Evolutionary conservation across 331 rosid species (phyloP).

Genomic region (Cydonia oblonga): DNA sequence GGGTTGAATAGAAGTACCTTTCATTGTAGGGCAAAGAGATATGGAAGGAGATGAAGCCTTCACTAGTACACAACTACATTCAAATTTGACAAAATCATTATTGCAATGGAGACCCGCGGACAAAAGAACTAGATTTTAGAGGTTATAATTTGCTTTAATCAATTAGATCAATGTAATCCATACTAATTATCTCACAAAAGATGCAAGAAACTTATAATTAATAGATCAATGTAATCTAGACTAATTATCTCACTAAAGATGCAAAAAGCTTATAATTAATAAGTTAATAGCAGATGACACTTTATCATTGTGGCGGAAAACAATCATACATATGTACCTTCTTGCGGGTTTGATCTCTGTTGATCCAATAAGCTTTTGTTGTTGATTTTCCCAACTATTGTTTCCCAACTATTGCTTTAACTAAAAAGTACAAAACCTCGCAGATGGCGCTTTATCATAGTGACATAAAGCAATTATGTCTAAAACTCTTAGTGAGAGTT

Average conservation of each 20-base stretch:
- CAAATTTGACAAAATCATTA: not conserved
- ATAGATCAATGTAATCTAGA: constrained; percentile 2
- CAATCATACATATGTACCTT: too few relatives aligned
- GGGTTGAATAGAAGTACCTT: not conserved
- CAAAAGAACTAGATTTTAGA: not conserved
- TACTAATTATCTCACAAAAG: too few relatives aligned
- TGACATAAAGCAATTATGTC: too few relatives aligned
- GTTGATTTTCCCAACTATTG: too few relatives aligned
- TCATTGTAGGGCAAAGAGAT: not conserved
- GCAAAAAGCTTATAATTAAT: not conserved
- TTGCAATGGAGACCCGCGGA: not conserved
- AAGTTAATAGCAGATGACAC: not conserved
- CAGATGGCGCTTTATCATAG: too few relatives aligned
- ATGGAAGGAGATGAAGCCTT: not conserved
- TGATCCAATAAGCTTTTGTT: too few relatives aligned
- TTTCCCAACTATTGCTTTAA: too few relatives aligned
- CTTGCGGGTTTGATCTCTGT: not conserved
- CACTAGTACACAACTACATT: too few relatives aligned
- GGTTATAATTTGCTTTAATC: not conserved
- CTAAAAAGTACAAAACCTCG: too few relatives aligned
- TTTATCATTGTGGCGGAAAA: too few relatives aligned
- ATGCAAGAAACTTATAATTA: too few relatives aligned
- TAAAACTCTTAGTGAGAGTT: too few relatives aligned
- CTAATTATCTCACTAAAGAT: not conserved
- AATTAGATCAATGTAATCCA: not conserved